These are phyloP conservation scores for Parastagonospora nodorum DNA, from an alignment of 2,329 filamentous ascomycete genomes.

Conservation along the genomic window DNA sequence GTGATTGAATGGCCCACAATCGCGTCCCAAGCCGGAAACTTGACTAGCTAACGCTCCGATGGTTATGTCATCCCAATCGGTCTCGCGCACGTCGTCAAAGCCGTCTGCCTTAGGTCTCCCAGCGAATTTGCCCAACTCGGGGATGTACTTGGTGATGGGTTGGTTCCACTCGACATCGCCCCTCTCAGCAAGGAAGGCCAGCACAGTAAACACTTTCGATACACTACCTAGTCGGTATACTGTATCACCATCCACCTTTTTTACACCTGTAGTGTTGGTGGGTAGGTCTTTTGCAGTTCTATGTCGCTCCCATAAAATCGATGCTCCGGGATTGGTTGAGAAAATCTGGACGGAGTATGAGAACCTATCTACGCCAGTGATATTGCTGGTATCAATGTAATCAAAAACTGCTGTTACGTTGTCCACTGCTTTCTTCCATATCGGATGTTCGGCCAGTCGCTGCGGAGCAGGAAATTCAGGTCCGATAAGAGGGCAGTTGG, in stretches of 20 bases:
- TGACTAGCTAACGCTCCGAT: conserved; percentile 41
- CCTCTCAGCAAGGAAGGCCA: conserved; percentile 45
- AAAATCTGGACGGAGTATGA: conserved; percentile 34
- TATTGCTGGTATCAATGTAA: conserved; percentile 24
- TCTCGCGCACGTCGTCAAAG: conserved; percentile 25
- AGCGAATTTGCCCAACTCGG: conserved; percentile 25
- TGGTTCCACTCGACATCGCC: conserved; percentile 43
- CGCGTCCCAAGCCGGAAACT: conserved; percentile 38
- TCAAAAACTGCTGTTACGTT: conserved; percentile 26
- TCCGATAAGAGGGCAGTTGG: conserved; percentile 30
- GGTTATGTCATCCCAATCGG: conserved; percentile 43
- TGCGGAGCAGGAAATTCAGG: conserved; percentile 30
- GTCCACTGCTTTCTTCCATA: conserved; percentile 23
- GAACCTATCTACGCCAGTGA: conserved; percentile 17
- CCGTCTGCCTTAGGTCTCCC: conserved; percentile 10
- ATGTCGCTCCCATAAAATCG: conserved; percentile 26
- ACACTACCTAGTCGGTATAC: conserved; percentile 53
- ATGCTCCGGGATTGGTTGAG: conserved; percentile 23
- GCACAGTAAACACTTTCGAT: conserved; percentile 48
- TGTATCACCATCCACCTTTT: conserved; percentile 42
- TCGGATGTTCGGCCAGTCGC: conserved; percentile 21
- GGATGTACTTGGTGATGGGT: conserved; percentile 33
- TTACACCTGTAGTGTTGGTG: conserved; percentile 21
- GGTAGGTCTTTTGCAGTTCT: conserved; percentile 22
- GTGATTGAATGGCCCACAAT: conserved; percentile 27